These are phyloP conservation scores for Astragalus membranaceus DNA, from an alignment of 306 rosid genomes.

Conservation along the genomic window DNA sequence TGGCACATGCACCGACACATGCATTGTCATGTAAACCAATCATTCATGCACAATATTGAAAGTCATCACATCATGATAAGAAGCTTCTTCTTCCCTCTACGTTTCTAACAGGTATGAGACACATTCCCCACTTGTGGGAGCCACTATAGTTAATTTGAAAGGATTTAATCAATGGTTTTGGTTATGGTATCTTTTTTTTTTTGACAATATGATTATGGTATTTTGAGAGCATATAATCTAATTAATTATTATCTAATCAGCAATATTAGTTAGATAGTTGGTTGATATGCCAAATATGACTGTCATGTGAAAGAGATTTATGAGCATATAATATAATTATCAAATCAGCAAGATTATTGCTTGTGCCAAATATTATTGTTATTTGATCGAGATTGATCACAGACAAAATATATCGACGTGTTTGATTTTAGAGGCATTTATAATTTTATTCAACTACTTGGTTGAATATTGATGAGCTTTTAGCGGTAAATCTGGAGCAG, in stretches of 20 bases:
- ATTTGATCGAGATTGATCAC: neutral
- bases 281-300: no score
- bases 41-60: neutral
- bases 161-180: neutral
- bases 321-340: neutral
- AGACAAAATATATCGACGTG: neutral
- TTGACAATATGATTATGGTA: neutral
- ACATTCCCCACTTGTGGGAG: neutral
- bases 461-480: neutral
- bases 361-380: neutral
- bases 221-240: no score
- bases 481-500: conserved; percentile 2
- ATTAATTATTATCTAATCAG: no score
- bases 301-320: neutral
- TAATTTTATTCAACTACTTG: neutral
- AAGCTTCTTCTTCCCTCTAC: conserved; percentile 12
- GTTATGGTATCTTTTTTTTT: no score
- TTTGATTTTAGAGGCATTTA: conserved; percentile 1
- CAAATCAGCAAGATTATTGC: neutral
- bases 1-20: conserved; percentile 22
- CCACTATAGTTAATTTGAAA: neutral
- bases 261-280: no score
- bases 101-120: neutral
- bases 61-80: neutral
- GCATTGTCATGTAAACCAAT: conserved; percentile 16